phyloP scores from a whole-genome alignment of 2,329 filamentous ascomycete species.

The Colletotrichum simmondsii region DNA sequence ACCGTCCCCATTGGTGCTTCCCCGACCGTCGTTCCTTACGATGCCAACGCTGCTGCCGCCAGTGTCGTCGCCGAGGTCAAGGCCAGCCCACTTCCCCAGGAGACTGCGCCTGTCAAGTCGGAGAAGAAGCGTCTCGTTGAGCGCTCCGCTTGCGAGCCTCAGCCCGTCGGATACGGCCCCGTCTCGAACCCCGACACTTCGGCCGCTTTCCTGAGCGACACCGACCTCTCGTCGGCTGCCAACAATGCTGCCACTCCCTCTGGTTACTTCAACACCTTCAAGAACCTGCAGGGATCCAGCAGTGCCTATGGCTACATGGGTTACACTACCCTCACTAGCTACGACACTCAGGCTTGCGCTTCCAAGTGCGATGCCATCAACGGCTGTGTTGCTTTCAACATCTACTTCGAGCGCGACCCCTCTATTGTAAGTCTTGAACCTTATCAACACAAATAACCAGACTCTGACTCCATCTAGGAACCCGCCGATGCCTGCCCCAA shows the following conservation, averaged over 20 bases:
- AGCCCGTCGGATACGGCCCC: neutral
- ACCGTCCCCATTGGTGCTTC: neutral
- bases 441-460: neutral
- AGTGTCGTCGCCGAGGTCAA: slow-evolving; percentile 1
- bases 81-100: slow-evolving; percentile 2
- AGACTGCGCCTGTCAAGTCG: neutral
- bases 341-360: slow-evolving; percentile 15
- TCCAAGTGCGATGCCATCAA: slow-evolving; percentile 14
- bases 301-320: slow-evolving; percentile 21
- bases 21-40: neutral
- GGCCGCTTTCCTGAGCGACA: neutral
- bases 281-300: slow-evolving; percentile 8
- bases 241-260: slow-evolving; percentile 3
- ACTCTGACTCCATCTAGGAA: neutral
- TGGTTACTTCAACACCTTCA: slow-evolving; percentile 20
- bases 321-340: slow-evolving; percentile 8
- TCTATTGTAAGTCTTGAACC: neutral
- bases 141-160: neutral
- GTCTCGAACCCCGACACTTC: neutral
- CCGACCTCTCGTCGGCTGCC: neutral
- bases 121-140: neutral
- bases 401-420: neutral
- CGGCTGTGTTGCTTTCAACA: slow-evolving; percentile 12
- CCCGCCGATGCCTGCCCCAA: slow-evolving; percentile 1
- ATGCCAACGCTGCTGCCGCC: neutral